A percentile compares a stretch with the other conserved stretches of the same genome.
Conservation (phyloP, 2,329 filamentous ascomycete species). For the Aspergillus sp. region DNA sequence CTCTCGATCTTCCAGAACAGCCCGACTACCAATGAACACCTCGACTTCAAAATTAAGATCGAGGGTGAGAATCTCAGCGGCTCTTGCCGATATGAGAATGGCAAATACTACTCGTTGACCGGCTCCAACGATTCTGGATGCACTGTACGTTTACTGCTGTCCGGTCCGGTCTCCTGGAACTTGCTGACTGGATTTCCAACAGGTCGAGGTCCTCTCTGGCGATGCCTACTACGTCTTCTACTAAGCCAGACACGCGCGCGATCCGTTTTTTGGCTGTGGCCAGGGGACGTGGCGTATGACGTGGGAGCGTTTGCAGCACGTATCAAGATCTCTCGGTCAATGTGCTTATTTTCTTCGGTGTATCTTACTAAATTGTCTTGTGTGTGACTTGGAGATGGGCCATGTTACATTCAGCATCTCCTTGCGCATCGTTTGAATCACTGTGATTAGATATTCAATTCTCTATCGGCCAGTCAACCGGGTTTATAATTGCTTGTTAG, state of each 20-base stretch:
- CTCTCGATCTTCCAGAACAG: conserved; percentile 77
- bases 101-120: conserved; percentile 48
- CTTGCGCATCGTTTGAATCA: too few species aligned
- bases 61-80: conserved; percentile 52
- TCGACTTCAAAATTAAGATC: conserved; percentile 74
- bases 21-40: conserved; percentile 59
- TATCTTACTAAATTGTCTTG: conserved; percentile 27
- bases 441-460: too few species aligned
- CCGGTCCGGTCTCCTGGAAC: conserved; percentile 1
- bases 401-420: too few species aligned
- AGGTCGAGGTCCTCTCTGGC: conserved; percentile 43
- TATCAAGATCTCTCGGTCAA: conserved; percentile 21
- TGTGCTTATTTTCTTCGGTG: conserved; percentile 25
- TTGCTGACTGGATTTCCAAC: conserved; percentile 8
- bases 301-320: too few species aligned
- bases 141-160: conserved; percentile 59
- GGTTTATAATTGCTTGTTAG: too few species aligned
- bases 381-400: too few species aligned
- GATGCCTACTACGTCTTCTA: conserved; percentile 42
- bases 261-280: conserved; percentile 1
- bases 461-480: too few species aligned
- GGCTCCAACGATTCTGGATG: conserved; percentile 54
- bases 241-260: conserved; percentile 6
- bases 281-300: too few species aligned
- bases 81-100: conserved; percentile 57